Evolutionary conservation across 2,329 filamentous ascomycete genomes (phyloP), one percentile per base, ranked within the genome.

Genomic region (Fusarium oxysporum): DNA sequence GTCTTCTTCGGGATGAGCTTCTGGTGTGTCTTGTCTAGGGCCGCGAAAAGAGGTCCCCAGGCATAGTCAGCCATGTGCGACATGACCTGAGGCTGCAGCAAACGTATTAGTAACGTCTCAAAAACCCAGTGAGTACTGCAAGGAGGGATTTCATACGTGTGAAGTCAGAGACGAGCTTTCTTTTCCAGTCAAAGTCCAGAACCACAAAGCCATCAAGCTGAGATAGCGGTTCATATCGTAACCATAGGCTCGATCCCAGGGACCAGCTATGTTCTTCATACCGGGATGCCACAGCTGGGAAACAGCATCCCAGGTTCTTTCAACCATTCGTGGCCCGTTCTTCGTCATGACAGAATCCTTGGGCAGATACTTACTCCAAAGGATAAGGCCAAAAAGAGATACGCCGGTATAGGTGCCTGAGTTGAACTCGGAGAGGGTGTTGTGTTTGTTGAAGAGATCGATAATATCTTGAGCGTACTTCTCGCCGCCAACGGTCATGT

Each of bases 171-270:
- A 82, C 0, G 81, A 81, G 19, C 79, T 78, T 33, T 84, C 81
- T 58, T 88, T 86, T 13, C 88, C 88, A 9, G 89, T 81, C 8
- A 90, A 66, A 1, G 86, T 85, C 89, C 89, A 91, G 68, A 91
- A 84, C 80, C 89, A 89, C 19, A 89, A 77, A 0, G 86, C 86
- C 77, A 91, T 85, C 54, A 91, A 83, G 58, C 87, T 87, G 8
- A 91, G 77, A 72, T 91, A 91, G 11, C 85, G 81, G 61, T 89
- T 90, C 89, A 91, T 90, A 66, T 92, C 89, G 64, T 86, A 91
- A 1, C 89, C 89, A 69, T 92, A 92, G 0, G 86, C 83, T 1
- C 90, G 85, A 77, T 92, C 90, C 90, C 90, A 92, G 0, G 90
- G 90, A 0, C 90, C 90, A 5, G 89, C 89, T 53, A 91, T 84